Base-by-base conservation (phyloP, 2,329 filamentous ascomycete species). In the Fusarium luffae region DNA sequence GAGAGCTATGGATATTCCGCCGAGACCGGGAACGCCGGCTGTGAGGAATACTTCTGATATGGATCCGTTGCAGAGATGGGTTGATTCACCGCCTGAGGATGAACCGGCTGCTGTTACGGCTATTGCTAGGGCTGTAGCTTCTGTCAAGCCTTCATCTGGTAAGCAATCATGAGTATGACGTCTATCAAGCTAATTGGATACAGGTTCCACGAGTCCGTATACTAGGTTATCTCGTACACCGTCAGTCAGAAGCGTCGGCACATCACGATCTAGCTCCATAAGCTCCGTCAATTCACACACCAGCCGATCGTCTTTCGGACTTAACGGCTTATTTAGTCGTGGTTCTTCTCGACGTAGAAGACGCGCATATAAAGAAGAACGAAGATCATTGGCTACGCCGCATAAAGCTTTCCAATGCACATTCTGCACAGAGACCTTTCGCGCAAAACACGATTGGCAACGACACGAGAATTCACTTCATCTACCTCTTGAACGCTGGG, bases 1-100 rank as follows among this genome's bases (percentile, higher is more conserved):
- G 2, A 58, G 32, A 10, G 69, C 86, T 1, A 86, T 92, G 63
- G 84, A 89, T 64, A 90, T 92, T 42, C 88, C 89, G 14, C 77
- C 81, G 30, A 63, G 75, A 13, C 72, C 74, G 13, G 73, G 72
- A 3, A 80, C 83, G 54, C 82, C 83, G 4, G 84, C 72, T 25
- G 66, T 73, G 8, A 34, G 64, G 14, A 71, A 73, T 13, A 70
- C 72, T 1, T 59, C 68, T 9, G 63, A 62, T 10, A 71, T 74
- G 69, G 72, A 74, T 41, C 76, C 76, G 5, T 23, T 77, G 28
- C 66, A 77, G 51, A 61, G 76, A 61, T 79, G 77, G 77, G 74
- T 76, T 47, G 75, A 77, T 25, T 79, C 77, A 7, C 76, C 76
- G 30, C 67, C 79, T 48, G 54, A 78, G 63, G 59, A 80, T 70